Evolutionary conservation across 495 filamentous ascomycete genomes (phyloP), one percentile per base, ranked within the genome.

Genomic region (Jackrogersella multiformis): DNA sequence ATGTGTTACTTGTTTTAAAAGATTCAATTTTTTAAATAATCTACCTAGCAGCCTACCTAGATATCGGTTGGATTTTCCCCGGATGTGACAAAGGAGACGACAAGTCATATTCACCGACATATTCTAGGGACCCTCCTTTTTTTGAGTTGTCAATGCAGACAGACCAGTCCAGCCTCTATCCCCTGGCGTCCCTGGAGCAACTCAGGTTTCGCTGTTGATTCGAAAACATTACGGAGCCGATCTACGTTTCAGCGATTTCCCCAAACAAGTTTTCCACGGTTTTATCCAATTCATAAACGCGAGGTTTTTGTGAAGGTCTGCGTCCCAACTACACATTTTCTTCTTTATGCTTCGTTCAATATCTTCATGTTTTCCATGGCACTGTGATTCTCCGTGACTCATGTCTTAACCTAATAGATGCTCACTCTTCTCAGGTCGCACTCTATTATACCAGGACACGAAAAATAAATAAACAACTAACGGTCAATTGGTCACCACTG

Each of bases 181-280:
- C 55, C 38, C 48, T 39, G 34, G 52, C n/a, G n/a, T n/a, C n/a
- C n/a, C n/a, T n/a, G n/a, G 44, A 46, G 42, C 60, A 51, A 21
- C 6, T 49, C 16, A 38, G 36, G 66, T 69, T 60, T 69, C 60
- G 61, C 20, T n/a, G 56, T 30, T 59, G 59, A 64, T 59, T 64
- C 44, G 24, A 64, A 46, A 38, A 20, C n/a, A n/a, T n/a, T 42
- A 49, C 32, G 55, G 42, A 58, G 53, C 13, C 54, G 55, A 59
- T 56, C 32, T 64, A 2, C 60, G 49, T 68, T 55, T 49, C 60
- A 60, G 12, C 54, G 15, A 51, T 16, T 13, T 54, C 20, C 10
- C 46, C 41, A 28, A 45, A 46, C 42, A 16, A 62, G 56, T 7
- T 41, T 20, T 39, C 39, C 36, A 48, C 23, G 23, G n/a, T 16